Conservation (phyloP, 2,329 filamentous ascomycete genomes). For the Coleophoma eucalyptorum region DNA sequence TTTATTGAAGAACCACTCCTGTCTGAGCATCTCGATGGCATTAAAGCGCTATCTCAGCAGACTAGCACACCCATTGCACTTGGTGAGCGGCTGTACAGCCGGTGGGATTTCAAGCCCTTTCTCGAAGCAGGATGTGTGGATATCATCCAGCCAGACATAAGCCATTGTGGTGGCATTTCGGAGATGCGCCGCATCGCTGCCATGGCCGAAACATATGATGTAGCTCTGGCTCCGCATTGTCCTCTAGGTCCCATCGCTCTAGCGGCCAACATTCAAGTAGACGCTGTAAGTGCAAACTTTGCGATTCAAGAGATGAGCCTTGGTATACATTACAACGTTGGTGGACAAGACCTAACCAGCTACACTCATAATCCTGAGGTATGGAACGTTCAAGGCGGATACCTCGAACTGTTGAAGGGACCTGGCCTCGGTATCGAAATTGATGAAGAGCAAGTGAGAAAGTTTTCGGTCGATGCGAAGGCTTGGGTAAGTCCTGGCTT, state of each 20-base stretch:
- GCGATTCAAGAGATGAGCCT: constrained; percentile 76
- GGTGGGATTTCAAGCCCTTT: constrained; percentile 73
- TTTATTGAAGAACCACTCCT: constrained; percentile 75
- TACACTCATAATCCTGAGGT: constrained; percentile 63
- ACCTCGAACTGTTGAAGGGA: constrained; percentile 54
- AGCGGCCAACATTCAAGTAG: constrained; percentile 68
- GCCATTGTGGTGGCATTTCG: constrained; percentile 69
- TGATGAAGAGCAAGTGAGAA: constrained; percentile 61
- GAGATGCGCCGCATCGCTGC: constrained; percentile 66
- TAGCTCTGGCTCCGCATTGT: constrained; percentile 70
- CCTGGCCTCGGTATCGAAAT: constrained; percentile 67
- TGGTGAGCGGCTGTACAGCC: constrained; percentile 66
- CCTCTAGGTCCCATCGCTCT: constrained; percentile 70
- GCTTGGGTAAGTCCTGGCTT: background rate
- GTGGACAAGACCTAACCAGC: constrained; percentile 59
- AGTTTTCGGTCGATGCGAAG: background rate
- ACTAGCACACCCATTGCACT: constrained; percentile 66
- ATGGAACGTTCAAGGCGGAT: constrained; percentile 64
- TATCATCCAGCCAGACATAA: constrained; percentile 70
- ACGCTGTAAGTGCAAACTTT: constrained; percentile 58
- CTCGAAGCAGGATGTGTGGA: constrained; percentile 66
- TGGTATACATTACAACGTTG: constrained; percentile 76
- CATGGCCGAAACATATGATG: constrained; percentile 72
- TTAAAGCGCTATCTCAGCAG: constrained; percentile 54
- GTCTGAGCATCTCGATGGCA: constrained; percentile 54